Base-by-base conservation (phyloP, 1,284 basidiomycete genomes). In the Moesziomyces sp. region DNA sequence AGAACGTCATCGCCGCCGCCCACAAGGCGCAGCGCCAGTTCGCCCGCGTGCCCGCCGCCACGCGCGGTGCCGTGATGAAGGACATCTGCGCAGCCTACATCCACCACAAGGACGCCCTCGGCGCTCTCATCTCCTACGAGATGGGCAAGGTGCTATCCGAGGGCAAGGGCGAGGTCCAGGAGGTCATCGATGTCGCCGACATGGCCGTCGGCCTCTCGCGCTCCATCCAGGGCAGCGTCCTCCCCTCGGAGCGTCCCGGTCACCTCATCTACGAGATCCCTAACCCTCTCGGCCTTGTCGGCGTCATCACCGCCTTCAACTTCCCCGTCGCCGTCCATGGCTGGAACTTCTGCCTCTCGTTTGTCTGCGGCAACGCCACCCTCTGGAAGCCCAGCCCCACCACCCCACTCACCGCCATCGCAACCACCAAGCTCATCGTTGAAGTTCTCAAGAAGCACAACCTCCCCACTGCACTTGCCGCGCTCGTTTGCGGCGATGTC, bases 101-200 rank as follows among this genome's bases (percentile, higher is more conserved):
- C 19, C 86, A 86, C 48, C 93, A 93, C 90, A 88, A 91, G 46
- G 89, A 91, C 58, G 91, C 89, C 38, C 88, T 98, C 13, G 95
- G 95, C 44, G 91, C 92, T 24, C 87, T 88, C 43, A 85, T 88
- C 60, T 84, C 81, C 45, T 80, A 95, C 19, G 95, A 83, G 85
- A 97, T 97, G 94, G 94, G 87, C 49, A 98, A 98, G 86, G 94
- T 97, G 75, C 88, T 88, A 77, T 91, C 91, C n/a, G 94, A 97
- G 84, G 94, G 94, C 35, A 87, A 91, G 47, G 94, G 94, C 19
- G 94, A 97, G 86, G 93, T 97, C 1, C 93, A 94, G 82, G 93
- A 97, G 86, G 94, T 95, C 77, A 89, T 97, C 65, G 94, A 97
- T 83, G 93, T 96, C 60, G 93, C 89, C 55, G 91, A 92, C 82